Evolutionary conservation across 164 flowering plant species (phyloP).

Genomic region (Nelumbo lutea): DNA sequence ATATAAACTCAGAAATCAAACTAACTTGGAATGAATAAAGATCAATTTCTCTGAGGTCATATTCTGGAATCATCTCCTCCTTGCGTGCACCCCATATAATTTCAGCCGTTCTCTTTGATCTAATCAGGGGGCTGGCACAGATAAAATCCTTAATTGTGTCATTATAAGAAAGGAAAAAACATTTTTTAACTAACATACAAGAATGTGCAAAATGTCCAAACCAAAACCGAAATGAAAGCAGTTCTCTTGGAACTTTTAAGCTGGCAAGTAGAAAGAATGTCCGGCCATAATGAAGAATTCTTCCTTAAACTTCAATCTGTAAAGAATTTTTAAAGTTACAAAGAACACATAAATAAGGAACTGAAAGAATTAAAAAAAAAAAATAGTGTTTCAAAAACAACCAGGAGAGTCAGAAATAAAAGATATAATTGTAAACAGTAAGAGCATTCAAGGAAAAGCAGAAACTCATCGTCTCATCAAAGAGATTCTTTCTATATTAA

Average conservation of each 20-base stretch:
- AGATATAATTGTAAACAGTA: too few species aligned
- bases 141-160: background rate
- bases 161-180: background rate
- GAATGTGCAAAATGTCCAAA: background rate
- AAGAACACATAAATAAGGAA: background rate
- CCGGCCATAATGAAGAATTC: background rate
- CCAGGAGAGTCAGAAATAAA: background rate
- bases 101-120: slow-evolving; percentile 94
- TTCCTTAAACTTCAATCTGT: background rate
- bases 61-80: slow-evolving; percentile 60
- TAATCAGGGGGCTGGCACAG: slow-evolving; percentile 56
- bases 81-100: slow-evolving; percentile 73
- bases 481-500: too few species aligned
- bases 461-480: too few species aligned
- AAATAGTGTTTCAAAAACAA: background rate
- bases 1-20: slow-evolving; percentile 15
- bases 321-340: too few species aligned
- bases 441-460: too few species aligned
- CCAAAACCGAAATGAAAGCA: background rate
- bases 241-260: background rate
- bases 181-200: background rate
- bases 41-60: slow-evolving; percentile 83
- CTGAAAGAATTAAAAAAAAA: background rate
- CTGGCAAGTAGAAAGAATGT: background rate
- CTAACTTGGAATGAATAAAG: slow-evolving; percentile 95